These are phyloP conservation scores for Jamesozyma jinghongensis DNA, from an alignment of 805 yeast species.

Conservation along the genomic window DNA sequence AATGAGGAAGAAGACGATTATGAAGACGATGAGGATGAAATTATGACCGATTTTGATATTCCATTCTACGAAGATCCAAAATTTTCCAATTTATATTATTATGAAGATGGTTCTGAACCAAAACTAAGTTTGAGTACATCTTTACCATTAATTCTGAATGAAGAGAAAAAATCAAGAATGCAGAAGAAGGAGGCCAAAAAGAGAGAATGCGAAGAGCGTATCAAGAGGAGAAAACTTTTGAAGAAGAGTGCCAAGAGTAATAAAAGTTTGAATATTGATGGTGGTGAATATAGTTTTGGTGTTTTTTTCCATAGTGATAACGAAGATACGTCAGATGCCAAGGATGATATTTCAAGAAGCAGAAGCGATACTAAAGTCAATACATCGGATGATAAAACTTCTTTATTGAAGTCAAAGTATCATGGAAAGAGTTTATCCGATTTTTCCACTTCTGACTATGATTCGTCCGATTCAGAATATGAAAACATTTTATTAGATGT, in stretches of 20 bases:
- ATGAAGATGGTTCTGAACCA: constrained; percentile 27
- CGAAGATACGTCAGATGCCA: constrained; percentile 8
- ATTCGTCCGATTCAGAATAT: constrained; percentile 27
- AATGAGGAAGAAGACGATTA: constrained; percentile 24
- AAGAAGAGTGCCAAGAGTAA: constrained; percentile 19
- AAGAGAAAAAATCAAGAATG: constrained; percentile 20
- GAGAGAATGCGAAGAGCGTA: constrained; percentile 24
- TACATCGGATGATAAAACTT: background rate
- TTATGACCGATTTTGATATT: constrained; percentile 30
- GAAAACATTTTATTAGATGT: constrained; percentile 29
- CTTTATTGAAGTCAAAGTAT: background rate
- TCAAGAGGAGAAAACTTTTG: constrained; percentile 22
- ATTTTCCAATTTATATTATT: constrained; percentile 28
- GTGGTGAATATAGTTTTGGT: constrained; percentile 29
- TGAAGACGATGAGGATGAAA: constrained; percentile 28
- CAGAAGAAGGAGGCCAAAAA: constrained; percentile 25
- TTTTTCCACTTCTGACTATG: constrained; percentile 12
- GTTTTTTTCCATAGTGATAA: constrained; percentile 29
- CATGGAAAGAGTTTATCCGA: background rate
- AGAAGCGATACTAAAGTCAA: constrained; percentile 3
- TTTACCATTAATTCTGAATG: constrained; percentile 26
- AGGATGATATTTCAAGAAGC: background rate
- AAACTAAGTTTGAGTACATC: constrained; percentile 28
- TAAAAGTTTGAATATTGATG: constrained; percentile 35
- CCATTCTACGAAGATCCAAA: constrained; percentile 37